Conservation (phyloP, 148 eudicot genomes). For the Heliosperma pusillum region DNA sequence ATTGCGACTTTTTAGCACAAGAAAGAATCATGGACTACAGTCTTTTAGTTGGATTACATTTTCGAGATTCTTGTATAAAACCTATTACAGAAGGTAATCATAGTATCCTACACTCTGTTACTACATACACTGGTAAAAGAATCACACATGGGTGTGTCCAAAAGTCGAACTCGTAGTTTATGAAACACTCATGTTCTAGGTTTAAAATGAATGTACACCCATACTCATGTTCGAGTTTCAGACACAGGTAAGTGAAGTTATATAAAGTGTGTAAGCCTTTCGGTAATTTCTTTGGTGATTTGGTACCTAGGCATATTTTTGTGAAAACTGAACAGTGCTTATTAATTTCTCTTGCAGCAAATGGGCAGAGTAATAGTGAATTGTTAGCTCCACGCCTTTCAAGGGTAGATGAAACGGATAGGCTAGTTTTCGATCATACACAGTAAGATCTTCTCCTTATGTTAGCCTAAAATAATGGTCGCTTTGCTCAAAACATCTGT, state of each 20-base stretch:
- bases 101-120: background rate
- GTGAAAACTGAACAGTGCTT: background rate
- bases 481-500: background rate
- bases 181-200: background rate
- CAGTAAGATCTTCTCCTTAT: constrained; percentile 33
- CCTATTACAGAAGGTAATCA: constrained; percentile 30
- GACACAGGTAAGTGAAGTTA: background rate
- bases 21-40: constrained; percentile 79
- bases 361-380: constrained; percentile 26
- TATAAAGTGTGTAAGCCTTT: background rate
- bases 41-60: constrained; percentile 63
- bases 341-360: constrained; percentile 31
- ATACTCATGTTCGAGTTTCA: background rate
- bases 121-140: background rate
- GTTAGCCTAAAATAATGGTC: background rate
- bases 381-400: constrained; percentile 48
- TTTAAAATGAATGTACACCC: too few species aligned
- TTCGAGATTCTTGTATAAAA: constrained; percentile 40
- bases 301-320: background rate
- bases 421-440: constrained; percentile 35
- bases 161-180: background rate
- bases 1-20: constrained; percentile 68
- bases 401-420: constrained; percentile 39
- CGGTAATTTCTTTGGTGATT: background rate
- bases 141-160: background rate